phyloP scores from a whole-genome alignment of 108 stramenopile species.

The Skeletonema menzelii region DNA sequence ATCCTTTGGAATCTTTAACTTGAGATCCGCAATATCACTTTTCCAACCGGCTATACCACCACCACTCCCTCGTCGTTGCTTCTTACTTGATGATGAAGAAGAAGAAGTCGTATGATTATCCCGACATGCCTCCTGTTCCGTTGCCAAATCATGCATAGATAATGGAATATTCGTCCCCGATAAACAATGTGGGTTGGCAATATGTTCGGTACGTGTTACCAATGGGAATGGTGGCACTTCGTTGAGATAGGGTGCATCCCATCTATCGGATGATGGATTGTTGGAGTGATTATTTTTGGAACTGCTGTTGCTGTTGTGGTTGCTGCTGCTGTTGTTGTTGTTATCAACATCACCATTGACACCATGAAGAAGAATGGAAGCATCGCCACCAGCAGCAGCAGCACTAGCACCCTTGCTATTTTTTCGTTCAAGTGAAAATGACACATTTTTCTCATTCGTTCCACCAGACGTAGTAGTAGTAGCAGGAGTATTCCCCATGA shows the following conservation, averaged over 20 bases:
- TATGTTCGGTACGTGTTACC: conserved; percentile 31
- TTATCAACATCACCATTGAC: too few relatives aligned
- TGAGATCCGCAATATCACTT: not conserved
- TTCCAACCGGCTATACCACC: conserved; percentile 21
- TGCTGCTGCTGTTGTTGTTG: too few relatives aligned
- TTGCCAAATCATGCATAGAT: conserved; percentile 50
- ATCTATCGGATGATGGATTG: conserved; percentile 35
- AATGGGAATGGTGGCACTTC: conserved; percentile 64
- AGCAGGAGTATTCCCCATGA: not conserved
- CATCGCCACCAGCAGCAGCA: not conserved
- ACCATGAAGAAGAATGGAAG: conserved; percentile 20
- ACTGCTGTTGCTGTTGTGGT: not conserved
- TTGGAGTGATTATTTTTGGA: not conserved
- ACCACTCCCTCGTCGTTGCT: conserved; percentile 9
- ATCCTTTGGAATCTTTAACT: conserved; percentile 34
- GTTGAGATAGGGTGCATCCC: conserved; percentile 79
- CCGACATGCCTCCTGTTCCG: conserved; percentile 42
- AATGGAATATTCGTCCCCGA: conserved; percentile 35
- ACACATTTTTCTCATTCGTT: conserved; percentile 21
- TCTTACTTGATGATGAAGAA: not conserved
- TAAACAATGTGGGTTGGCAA: conserved; percentile 76
- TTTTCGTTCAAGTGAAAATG: conserved; percentile 28
- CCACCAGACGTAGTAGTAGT: not conserved
- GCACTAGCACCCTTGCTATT: conserved; percentile 5
- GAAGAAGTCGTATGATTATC: not conserved